Base-by-base conservation (phyloP, 768 basidiomycete genomes). In the Kondoa malvinella region DNA sequence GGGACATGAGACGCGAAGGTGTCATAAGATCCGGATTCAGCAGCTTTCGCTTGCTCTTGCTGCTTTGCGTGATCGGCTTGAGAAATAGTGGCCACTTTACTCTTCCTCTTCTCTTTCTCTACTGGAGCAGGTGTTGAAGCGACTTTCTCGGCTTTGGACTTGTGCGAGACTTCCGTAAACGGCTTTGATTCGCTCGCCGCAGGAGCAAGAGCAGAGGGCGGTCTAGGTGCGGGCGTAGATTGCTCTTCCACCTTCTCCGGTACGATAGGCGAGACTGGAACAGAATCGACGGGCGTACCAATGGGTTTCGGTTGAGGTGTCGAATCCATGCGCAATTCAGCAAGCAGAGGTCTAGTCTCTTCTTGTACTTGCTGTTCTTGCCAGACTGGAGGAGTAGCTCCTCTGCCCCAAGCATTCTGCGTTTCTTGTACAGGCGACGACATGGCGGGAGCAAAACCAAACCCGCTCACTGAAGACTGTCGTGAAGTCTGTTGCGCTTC, bases 231-330 rank as follows among this genome's bases (percentile, higher is more conserved):
- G 21, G 40, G 40, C 12, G 21, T 21, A 50, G 8, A 8, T 8
- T 8, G 40, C 40, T 8, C 12, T 50, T 50, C 21, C 12, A 8
- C 40, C 21, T 8, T 8, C 40, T 50, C 21, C 21, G 8, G 40
- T 50, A 8, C 21, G 40, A 50, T 50, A 16, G 33, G 17, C 17
- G 27, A 30, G 26, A 17, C 1, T n/a, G 60, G n/a, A 40, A 31
- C 26, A 26, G 57, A n/a, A 30, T 65, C 68, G 15, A 57, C 62
- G 3, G 32, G 58, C 17, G 58, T 30, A 60, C 58, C 58, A 30
- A 30, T 25, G 25, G 66, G 15, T 56, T 63, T 67, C 2, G 34
- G 58, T 57, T 57, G 34, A 15, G 67, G 34, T 30, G 40, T 60
- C 27, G 26, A 4, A 25, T 67, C 62, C n/a, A n/a, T 29, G 34